A percentile compares a stretch with the other conserved stretches of the same genome.
Evolutionary conservation across 306 rosid genomes (phyloP).

Genomic region (Herpetospermum pedunculosum): DNA sequence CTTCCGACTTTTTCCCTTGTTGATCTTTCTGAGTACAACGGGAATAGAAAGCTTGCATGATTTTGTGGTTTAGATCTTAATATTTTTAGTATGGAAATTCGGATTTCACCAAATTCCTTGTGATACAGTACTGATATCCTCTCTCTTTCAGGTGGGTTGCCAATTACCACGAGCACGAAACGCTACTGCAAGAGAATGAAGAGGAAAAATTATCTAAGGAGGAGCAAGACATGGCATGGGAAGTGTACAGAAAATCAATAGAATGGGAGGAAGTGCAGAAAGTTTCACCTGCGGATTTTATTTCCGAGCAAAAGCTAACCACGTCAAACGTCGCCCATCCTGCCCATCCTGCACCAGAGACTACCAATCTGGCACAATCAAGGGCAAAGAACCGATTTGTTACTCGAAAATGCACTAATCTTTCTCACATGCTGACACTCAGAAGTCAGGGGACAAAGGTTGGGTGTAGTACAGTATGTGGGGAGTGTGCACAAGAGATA

Average conservation of each 20-base stretch:
- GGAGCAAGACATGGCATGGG: slow-evolving; percentile 98
- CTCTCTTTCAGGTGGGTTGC: slow-evolving; percentile 59
- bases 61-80: not conserved
- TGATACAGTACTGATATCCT: not conserved
- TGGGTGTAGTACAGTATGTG: slow-evolving; percentile 74
- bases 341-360: slow-evolving; percentile 20
- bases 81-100: not conserved
- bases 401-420: slow-evolving; percentile 70
- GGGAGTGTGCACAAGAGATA: slow-evolving; percentile 84
- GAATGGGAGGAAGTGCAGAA: slow-evolving; percentile 92
- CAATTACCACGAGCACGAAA: slow-evolving; percentile 79
- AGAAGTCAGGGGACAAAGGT: slow-evolving; percentile 75
- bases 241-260: slow-evolving; percentile 58
- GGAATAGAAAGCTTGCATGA: not conserved
- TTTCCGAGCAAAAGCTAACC: slow-evolving; percentile 32
- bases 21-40: not conserved
- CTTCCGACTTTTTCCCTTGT: not conserved
- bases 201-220: slow-evolving; percentile 89
- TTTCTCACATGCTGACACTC: slow-evolving; percentile 74
- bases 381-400: slow-evolving; percentile 28
- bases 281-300: slow-evolving; percentile 38
- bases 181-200: slow-evolving; percentile 86
- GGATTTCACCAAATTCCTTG: not conserved
- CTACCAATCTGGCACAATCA: slow-evolving; percentile 12
- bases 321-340: slow-evolving; percentile 13